Evolutionary conservation across 805 yeast genomes (phyloP).

Genomic region (Spathaspora passalidarum): DNA sequence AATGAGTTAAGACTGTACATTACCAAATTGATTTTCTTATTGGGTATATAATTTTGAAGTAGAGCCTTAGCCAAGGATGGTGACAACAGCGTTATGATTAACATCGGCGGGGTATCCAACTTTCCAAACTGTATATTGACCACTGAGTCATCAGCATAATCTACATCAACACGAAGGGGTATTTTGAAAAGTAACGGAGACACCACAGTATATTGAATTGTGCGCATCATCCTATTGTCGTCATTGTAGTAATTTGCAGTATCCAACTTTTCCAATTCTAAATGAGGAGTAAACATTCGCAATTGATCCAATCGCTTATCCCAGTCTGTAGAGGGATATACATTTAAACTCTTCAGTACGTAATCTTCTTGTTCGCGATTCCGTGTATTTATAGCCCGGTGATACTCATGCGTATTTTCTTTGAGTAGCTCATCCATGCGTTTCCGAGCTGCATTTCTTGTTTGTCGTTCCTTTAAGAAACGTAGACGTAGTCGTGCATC

Average conservation of each 20-base stretch:
- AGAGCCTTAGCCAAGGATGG: constrained; percentile 19
- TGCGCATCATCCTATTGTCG: constrained; percentile 10
- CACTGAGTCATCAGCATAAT: constrained; percentile 13
- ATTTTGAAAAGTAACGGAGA: constrained; percentile 22
- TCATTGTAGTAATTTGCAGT: constrained; percentile 11
- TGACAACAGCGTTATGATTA: constrained; percentile 19
- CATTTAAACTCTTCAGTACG: constrained; percentile 25
- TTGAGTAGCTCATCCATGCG: constrained; percentile 18
- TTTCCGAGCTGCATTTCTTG: constrained; percentile 11
- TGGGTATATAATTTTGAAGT: constrained; percentile 21
- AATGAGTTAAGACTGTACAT: constrained; percentile 31
- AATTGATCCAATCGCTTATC: constrained; percentile 20
- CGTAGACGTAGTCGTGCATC: constrained; percentile 9
- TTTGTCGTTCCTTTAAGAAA: constrained; percentile 12
- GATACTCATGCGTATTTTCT: constrained; percentile 15
- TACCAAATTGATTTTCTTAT: constrained; percentile 24
- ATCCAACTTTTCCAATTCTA: constrained; percentile 17
- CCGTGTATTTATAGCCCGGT: constrained; percentile 1
- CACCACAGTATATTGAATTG: constrained; percentile 13
- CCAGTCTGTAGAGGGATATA: constrained; percentile 36
- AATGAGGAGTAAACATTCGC: constrained; percentile 22
- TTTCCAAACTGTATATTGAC: constrained; percentile 6
- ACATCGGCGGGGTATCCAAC: constrained; percentile 3
- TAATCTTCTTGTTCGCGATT: constrained; percentile 16
- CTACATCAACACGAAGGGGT: constrained; percentile 13